Percentiles rank a stretch among this genome's conserved stretches.
Evolutionary conservation across 2,329 filamentous ascomycete genomes (phyloP).

Genomic region (Chalara sp.): DNA sequence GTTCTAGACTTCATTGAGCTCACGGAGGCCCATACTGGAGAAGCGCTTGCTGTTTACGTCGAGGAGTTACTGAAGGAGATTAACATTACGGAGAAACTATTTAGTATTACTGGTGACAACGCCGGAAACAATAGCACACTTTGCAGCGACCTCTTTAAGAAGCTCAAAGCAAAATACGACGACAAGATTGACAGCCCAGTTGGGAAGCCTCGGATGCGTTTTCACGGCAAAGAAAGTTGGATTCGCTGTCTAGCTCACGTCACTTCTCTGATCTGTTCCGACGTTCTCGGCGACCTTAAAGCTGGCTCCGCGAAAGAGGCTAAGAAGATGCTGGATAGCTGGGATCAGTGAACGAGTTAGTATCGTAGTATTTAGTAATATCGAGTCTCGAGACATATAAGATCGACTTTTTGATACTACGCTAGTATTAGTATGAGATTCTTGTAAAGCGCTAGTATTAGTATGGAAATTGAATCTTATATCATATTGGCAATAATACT

Average conservation of each 20-base stretch:
- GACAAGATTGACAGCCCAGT: background rate
- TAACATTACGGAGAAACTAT: background rate
- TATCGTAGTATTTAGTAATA: no score
- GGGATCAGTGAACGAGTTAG: no score
- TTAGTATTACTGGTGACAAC: slow-evolving; percentile 1
- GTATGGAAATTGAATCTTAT: no score
- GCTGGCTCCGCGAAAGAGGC: background rate
- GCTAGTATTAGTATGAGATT: no score
- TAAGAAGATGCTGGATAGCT: background rate
- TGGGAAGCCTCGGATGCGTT: background rate
- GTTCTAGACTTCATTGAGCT: background rate
- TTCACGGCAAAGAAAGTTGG: background rate
- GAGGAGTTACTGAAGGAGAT: background rate
- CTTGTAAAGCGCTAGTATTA: no score
- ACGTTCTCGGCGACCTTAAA: background rate
- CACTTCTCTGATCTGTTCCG: background rate
- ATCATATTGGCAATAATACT: no score
- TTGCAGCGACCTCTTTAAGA: background rate
- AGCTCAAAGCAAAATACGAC: background rate
- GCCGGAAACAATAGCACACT: background rate
- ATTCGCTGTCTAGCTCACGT: background rate
- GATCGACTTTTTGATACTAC: no score
- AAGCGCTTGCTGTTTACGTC: background rate
- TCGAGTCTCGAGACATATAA: no score
- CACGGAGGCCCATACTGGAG: background rate